phyloP scores from a whole-genome alignment of 192 early-diverging fungal species.

The Gamsiella multidivaricata region DNA sequence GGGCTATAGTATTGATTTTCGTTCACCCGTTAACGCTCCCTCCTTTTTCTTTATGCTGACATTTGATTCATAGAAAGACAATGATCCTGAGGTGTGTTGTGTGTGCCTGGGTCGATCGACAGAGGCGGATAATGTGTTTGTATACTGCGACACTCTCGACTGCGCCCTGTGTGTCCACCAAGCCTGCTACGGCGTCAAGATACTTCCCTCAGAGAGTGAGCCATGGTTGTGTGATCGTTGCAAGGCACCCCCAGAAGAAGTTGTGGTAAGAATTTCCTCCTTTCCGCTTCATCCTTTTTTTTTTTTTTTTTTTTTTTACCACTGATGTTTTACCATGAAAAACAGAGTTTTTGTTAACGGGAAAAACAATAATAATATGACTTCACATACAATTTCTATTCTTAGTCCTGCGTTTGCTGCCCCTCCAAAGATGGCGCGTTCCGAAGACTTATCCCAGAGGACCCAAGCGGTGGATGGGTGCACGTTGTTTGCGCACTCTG shows the following conservation, averaged over 20 bases:
- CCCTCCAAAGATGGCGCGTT: slow-evolving; percentile 59
- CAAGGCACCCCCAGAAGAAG: slow-evolving; percentile 52
- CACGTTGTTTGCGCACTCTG: slow-evolving; percentile 63
- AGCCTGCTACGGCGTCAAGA: slow-evolving; percentile 57
- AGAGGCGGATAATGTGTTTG: slow-evolving; percentile 61
- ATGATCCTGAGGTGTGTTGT: slow-evolving; percentile 66
- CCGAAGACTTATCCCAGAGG: slow-evolving; percentile 50
- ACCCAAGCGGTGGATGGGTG: slow-evolving; percentile 54
- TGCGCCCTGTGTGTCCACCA: slow-evolving; percentile 36
- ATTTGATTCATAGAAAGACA: slow-evolving; percentile 52
- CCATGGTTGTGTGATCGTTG: slow-evolving; percentile 61
- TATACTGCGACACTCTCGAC: slow-evolving; percentile 62
- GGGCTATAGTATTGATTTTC: too few relatives aligned
- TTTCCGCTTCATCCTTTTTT: slow-evolving; percentile 1
- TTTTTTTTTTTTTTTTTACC: background rate
- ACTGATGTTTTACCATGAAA: slow-evolving; percentile 4
- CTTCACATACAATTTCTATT: slow-evolving; percentile 26
- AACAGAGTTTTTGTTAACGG: slow-evolving; percentile 17
- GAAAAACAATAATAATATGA: slow-evolving; percentile 5
- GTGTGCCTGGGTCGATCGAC: slow-evolving; percentile 61
- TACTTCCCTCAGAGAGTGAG: slow-evolving; percentile 47
- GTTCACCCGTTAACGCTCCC: background rate
- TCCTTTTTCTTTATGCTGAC: slow-evolving; percentile 8
- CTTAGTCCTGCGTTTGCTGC: slow-evolving; percentile 56
- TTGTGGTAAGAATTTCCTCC: slow-evolving; percentile 43